These are phyloP conservation scores for Hypoxylon subgilvum DNA, from an alignment of 495 filamentous ascomycete species.

Conservation along the genomic window DNA sequence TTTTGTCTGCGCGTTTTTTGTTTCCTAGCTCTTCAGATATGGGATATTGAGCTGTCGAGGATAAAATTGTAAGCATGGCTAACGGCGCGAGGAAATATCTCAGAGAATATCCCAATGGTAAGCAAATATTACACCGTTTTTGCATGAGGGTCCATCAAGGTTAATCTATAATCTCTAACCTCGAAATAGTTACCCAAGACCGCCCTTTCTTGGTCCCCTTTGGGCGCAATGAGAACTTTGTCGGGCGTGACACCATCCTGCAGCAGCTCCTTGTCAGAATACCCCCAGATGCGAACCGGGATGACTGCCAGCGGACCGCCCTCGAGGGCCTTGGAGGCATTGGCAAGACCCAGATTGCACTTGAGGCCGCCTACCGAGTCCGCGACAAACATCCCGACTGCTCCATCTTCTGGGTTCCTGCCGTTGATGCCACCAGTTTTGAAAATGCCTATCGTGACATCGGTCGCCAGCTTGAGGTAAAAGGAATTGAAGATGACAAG, in stretches of 20 bases:
- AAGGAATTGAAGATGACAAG: slow-evolving; percentile 41
- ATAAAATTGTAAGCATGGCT: no score
- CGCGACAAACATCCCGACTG: slow-evolving; percentile 42
- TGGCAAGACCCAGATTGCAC: slow-evolving; percentile 62
- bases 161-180: no score
- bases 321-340: slow-evolving; percentile 55
- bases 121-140: no score
- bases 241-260: slow-evolving; percentile 49
- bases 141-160: no score
- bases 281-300: slow-evolving; percentile 9
- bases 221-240: slow-evolving; percentile 48
- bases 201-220: slow-evolving; percentile 36
- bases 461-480: slow-evolving; percentile 42
- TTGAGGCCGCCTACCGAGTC: slow-evolving; percentile 56
- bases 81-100: no score
- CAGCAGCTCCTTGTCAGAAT: slow-evolving; percentile 40
- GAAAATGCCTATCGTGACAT: slow-evolving; percentile 53
- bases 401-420: slow-evolving; percentile 57
- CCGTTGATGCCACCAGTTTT: slow-evolving; percentile 45
- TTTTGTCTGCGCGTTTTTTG: no score
- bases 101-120: no score
- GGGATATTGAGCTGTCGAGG: no score
- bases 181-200: no score
- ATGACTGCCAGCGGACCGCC: slow-evolving; percentile 47
- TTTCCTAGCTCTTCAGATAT: no score